Conservation (phyloP, 2,329 filamentous ascomycete genomes). For the Aspergillus eucalypticola region DNA sequence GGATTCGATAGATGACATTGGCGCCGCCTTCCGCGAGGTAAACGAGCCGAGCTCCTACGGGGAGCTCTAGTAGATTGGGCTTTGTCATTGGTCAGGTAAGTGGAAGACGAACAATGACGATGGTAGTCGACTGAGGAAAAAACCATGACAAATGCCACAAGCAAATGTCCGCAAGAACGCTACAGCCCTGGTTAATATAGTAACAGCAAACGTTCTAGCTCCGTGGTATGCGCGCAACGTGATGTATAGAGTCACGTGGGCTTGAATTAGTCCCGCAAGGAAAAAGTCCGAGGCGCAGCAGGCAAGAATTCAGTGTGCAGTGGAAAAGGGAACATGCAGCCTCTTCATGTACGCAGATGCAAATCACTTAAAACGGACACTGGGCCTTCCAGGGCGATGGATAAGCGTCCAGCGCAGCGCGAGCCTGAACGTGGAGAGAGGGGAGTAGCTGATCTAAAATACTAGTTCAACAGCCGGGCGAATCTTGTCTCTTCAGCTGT, state of each 20-base stretch:
- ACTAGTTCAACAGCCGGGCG: constrained; percentile 10
- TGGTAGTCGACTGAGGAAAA: constrained; percentile 12
- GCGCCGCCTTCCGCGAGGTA: constrained; percentile 71
- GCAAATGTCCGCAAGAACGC: neutral
- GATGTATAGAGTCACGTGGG: constrained; percentile 7
- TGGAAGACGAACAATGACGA: constrained; percentile 11
- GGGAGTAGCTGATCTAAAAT: constrained; percentile 7
- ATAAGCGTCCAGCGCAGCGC: constrained; percentile 12
- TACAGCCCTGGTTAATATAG: constrained; percentile 11
- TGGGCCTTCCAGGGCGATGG: constrained; percentile 11
- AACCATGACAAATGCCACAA: constrained; percentile 21
- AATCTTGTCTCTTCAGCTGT: constrained; percentile 10
- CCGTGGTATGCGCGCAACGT: constrained; percentile 3
- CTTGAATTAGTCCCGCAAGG: neutral
- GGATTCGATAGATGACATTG: constrained; percentile 71
- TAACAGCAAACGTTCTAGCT: constrained; percentile 1
- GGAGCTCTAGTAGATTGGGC: constrained; percentile 36
- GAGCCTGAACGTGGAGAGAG: constrained; percentile 7
- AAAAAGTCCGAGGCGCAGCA: constrained; percentile 18
- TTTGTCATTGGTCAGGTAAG: constrained; percentile 35
- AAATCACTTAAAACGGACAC: constrained; percentile 15
- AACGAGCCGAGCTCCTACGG: constrained; percentile 34
- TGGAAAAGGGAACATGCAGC: constrained; percentile 11
- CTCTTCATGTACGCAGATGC: constrained; percentile 15
- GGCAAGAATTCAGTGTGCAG: constrained; percentile 8